phyloP scores from a whole-genome alignment of 2,329 filamentous ascomycete genomes.

The Aspergillus thermomutatus region DNA sequence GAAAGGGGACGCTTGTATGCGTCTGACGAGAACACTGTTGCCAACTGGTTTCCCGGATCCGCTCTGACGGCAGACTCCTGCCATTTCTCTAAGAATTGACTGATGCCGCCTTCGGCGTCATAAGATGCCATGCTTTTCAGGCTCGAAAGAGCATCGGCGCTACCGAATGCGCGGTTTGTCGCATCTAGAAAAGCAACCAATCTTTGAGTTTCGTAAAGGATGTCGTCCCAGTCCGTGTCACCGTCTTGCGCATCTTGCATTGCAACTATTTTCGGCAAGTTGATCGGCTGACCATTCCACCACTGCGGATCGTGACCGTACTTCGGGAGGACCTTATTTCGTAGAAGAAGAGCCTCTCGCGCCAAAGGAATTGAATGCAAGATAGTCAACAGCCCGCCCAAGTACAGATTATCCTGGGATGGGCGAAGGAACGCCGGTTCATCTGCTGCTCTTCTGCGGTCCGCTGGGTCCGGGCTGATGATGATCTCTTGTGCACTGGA shows the following conservation, averaged over 20 bases:
- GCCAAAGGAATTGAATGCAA: slow-evolving; percentile 59
- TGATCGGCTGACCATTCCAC: slow-evolving; percentile 59
- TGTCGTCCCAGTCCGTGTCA: slow-evolving; percentile 39
- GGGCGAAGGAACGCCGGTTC: slow-evolving; percentile 59
- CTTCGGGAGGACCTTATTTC: slow-evolving; percentile 42
- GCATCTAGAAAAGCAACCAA: slow-evolving; percentile 60
- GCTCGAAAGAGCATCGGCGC: slow-evolving; percentile 49
- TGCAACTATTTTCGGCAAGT: slow-evolving; percentile 50
- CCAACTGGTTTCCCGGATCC: slow-evolving; percentile 39
- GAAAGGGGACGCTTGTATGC: slow-evolving; percentile 38
- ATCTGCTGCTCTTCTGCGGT: slow-evolving; percentile 46
- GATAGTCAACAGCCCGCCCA: slow-evolving; percentile 59
- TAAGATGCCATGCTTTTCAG: slow-evolving; percentile 36
- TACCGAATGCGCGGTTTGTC: slow-evolving; percentile 58
- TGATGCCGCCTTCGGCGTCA: slow-evolving; percentile 34
- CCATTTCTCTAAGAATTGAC: slow-evolving; percentile 51
- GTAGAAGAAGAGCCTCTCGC: slow-evolving; percentile 54
- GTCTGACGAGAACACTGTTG: slow-evolving; percentile 46
- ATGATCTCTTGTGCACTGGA: slow-evolving; percentile 51
- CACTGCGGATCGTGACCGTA: slow-evolving; percentile 58
- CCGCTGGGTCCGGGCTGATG: slow-evolving; percentile 51
- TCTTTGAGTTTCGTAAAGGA: slow-evolving; percentile 58
- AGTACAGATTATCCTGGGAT: slow-evolving; percentile 49
- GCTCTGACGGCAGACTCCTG: slow-evolving; percentile 43
- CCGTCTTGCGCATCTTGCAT: slow-evolving; percentile 32